These are phyloP conservation scores for Taphrina wiesneri DNA, from an alignment of 1,139 yeast species.

Conservation along the genomic window DNA sequence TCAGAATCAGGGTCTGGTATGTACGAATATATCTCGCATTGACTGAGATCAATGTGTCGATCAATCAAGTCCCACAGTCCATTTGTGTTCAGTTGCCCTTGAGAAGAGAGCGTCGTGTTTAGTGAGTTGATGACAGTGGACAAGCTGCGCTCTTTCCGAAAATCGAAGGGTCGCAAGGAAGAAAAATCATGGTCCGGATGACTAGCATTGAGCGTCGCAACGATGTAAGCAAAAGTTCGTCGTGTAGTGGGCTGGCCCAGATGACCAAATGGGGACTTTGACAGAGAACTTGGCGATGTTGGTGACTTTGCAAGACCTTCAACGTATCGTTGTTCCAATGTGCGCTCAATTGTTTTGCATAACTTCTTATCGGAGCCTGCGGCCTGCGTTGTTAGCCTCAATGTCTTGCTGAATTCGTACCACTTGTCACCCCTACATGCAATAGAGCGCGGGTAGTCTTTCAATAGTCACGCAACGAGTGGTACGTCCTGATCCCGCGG, in stretches of 20 bases:
- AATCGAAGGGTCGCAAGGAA: conserved; percentile 81
- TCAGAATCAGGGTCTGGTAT: conserved; percentile 35
- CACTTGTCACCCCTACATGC: neutral
- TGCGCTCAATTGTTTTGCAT: conserved; percentile 82
- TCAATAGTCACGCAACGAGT: too few relatives aligned
- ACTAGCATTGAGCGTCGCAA: conserved; percentile 85
- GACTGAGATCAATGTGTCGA: conserved; percentile 73
- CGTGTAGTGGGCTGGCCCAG: conserved; percentile 78
- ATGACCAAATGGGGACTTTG: conserved; percentile 87
- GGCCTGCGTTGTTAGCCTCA: conserved; percentile 47
- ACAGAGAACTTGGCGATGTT: conserved; percentile 35
- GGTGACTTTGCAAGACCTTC: conserved; percentile 33
- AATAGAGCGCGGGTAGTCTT: neutral
- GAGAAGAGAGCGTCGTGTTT: conserved; percentile 79
- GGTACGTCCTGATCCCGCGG: neutral
- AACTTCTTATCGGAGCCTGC: conserved; percentile 86
- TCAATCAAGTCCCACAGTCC: conserved; percentile 91
- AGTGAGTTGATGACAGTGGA: conserved; percentile 67
- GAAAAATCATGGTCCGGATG: conserved; percentile 96
- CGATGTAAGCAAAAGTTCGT: conserved; percentile 83
- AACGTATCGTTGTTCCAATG: conserved; percentile 47
- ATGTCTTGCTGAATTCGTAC: neutral
- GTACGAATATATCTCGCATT: conserved; percentile 35
- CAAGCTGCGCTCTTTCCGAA: conserved; percentile 56
- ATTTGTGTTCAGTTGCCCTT: conserved; percentile 47